Conservation (phyloP, 495 filamentous ascomycete species). For the Podospora appendiculata region DNA sequence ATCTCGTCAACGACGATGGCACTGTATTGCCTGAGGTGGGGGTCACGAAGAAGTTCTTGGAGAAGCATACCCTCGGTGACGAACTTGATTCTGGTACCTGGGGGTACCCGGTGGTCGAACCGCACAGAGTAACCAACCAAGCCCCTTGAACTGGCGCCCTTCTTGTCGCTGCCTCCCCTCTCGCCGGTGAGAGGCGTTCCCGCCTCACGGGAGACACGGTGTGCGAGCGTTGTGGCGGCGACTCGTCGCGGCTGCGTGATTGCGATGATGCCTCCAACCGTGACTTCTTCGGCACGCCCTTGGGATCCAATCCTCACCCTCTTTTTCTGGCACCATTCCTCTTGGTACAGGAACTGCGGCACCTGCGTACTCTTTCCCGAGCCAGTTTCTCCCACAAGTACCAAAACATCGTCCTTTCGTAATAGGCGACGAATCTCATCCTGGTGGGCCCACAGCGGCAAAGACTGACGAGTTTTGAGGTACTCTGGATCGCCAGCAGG, state of each 20-base stretch:
- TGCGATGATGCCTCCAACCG: constrained; percentile 79
- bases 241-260: constrained; percentile 93
- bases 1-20: constrained; percentile 93
- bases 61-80: constrained; percentile 95
- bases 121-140: constrained; percentile 89
- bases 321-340: constrained; percentile 66
- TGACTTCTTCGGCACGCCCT: constrained; percentile 35
- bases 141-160: constrained; percentile 43
- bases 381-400: constrained; percentile 90
- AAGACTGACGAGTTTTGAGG: constrained; percentile 40
- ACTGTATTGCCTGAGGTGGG: constrained; percentile 74
- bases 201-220: constrained; percentile 83
- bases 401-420: constrained; percentile 62
- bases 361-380: constrained; percentile 96
- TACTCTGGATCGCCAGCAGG: constrained; percentile 21
- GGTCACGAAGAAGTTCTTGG: constrained; percentile 87
- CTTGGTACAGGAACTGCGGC: constrained; percentile 76
- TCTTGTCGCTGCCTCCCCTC: constrained; percentile 31
- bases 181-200: constrained; percentile 57
- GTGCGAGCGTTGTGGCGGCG: constrained; percentile 86
- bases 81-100: constrained; percentile 74
- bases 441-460: constrained; percentile 76
- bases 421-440: constrained; percentile 61
- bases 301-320: constrained; percentile 37
- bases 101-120: constrained; percentile 75